Conservation (phyloP, 371 early-diverging fungal species). For the Capillidium rhysosporum region DNA sequence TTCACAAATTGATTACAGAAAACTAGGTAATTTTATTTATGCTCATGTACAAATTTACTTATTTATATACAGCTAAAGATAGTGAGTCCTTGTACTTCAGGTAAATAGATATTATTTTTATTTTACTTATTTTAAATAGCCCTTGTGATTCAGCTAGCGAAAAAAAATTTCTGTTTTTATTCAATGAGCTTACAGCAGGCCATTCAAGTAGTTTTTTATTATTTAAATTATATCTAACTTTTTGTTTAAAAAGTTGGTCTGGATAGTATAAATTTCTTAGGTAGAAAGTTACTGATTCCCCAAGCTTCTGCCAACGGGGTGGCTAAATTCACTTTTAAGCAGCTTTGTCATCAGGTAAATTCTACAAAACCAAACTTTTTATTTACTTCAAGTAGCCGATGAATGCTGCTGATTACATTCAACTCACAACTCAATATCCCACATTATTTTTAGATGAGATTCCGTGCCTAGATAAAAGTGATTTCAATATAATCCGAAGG, state of each 20-base stretch:
- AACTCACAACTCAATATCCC: constrained; percentile 44
- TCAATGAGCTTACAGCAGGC: neutral
- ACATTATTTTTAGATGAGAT: constrained; percentile 64
- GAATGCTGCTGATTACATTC: constrained; percentile 81
- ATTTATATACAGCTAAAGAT: constrained; percentile 11
- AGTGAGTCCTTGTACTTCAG: constrained; percentile 3
- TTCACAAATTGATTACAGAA: constrained; percentile 80
- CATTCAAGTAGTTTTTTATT: constrained; percentile 4
- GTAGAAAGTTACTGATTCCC: constrained; percentile 41
- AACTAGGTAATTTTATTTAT: constrained; percentile 9
- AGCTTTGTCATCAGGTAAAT: constrained; percentile 53
- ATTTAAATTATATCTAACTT: neutral
- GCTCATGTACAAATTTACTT: neutral
- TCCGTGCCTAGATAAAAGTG: constrained; percentile 52
- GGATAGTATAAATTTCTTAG: constrained; percentile 40
- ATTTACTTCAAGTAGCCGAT: constrained; percentile 18
- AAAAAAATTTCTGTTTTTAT: neutral
- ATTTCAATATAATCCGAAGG: constrained; percentile 73
- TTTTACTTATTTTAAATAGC: constrained; percentile 8
- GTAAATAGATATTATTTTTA: constrained; percentile 8
- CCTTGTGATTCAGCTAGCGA: neutral
- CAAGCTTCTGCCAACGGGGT: constrained; percentile 31
- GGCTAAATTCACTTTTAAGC: constrained; percentile 53
- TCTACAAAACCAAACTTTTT: neutral
- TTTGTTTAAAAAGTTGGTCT: constrained; percentile 1